A percentile compares a stretch with the other conserved stretches of the same genome.
Evolutionary conservation across 2,329 filamentous ascomycete genomes (phyloP).

Genomic region (Aschersonia sp.): DNA sequence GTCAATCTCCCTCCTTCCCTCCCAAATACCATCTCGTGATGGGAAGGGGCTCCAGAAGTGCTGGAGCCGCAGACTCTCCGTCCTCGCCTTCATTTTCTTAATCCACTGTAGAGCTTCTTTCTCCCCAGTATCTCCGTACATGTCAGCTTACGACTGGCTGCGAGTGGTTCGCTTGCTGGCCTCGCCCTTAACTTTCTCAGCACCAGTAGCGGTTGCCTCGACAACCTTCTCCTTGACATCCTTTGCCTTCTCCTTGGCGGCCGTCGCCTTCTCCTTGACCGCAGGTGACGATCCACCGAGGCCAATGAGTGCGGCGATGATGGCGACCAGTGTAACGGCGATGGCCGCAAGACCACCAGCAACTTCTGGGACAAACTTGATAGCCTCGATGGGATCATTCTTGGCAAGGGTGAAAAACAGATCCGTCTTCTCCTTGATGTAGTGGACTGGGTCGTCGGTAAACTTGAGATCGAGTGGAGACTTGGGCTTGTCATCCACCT

Average conservation of each 20-base stretch:
- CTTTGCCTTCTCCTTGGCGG: slow-evolving; percentile 56
- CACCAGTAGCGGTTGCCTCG: slow-evolving; percentile 43
- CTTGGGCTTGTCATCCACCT: slow-evolving; percentile 48
- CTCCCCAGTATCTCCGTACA: neutral
- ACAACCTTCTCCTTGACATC: slow-evolving; percentile 55
- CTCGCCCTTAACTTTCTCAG: slow-evolving; percentile 66
- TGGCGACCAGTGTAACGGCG: slow-evolving; percentile 52
- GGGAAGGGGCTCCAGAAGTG: too few species aligned
- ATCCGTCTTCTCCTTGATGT: slow-evolving; percentile 83
- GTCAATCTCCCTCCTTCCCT: too few species aligned
- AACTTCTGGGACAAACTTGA: slow-evolving; percentile 85
- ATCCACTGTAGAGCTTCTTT: neutral
- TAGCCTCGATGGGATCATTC: slow-evolving; percentile 68
- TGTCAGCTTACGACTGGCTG: slow-evolving; percentile 33
- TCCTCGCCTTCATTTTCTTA: too few species aligned
- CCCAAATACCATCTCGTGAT: too few species aligned
- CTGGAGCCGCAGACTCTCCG: too few species aligned
- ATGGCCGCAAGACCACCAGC: slow-evolving; percentile 66
- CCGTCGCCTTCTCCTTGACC: slow-evolving; percentile 55
- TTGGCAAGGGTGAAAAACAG: slow-evolving; percentile 77
- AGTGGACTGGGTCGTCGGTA: slow-evolving; percentile 77
- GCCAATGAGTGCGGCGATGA: slow-evolving; percentile 54
- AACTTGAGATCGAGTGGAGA: slow-evolving; percentile 71
- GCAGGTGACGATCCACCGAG: slow-evolving; percentile 52
- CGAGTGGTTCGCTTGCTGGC: slow-evolving; percentile 44